These are phyloP conservation scores for Aspergillus heteromorphus DNA, from an alignment of 495 filamentous ascomycete species.

Conservation along the genomic window DNA sequence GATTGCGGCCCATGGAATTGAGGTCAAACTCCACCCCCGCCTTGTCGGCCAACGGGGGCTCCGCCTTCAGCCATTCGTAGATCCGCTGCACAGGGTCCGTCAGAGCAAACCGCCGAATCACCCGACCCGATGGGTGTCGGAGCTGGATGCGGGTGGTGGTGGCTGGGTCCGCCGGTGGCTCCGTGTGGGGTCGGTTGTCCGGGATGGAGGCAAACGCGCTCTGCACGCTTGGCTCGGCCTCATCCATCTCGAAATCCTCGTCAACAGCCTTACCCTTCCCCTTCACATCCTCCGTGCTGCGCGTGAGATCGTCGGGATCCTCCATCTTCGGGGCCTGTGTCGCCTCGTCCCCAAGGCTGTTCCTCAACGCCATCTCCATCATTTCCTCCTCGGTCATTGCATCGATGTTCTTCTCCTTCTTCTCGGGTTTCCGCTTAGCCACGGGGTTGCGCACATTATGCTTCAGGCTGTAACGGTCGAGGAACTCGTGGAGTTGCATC, in stretches of 20 bases:
- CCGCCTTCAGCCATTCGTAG: constrained; percentile 95
- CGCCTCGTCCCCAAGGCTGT: constrained; percentile 57
- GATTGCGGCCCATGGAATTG: constrained; percentile 70
- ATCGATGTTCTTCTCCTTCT: constrained; percentile 66
- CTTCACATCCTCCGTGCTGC: constrained; percentile 50
- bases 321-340: constrained; percentile 35
- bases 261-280: constrained; percentile 59
- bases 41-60: constrained; percentile 64
- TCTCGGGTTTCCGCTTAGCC: constrained; percentile 68
- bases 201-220: constrained; percentile 61
- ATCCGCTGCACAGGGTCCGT: constrained; percentile 75
- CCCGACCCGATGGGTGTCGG: constrained; percentile 69
- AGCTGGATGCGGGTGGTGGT: constrained; percentile 88
- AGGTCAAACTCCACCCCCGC: constrained; percentile 78
- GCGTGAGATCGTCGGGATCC: constrained; percentile 85
- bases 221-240: constrained; percentile 18
- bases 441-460: constrained; percentile 89
- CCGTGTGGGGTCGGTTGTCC: constrained; percentile 63
- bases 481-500: constrained; percentile 87
- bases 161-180: constrained; percentile 63
- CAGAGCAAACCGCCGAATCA: constrained; percentile 77
- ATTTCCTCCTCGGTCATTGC: constrained; percentile 96
- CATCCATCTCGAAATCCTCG: constrained; percentile 33
- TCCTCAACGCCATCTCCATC: constrained; percentile 86
- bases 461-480: constrained; percentile 88